Base-by-base conservation (phyloP, 2,329 filamentous ascomycete species). In the Microdochium bolleyi region DNA sequence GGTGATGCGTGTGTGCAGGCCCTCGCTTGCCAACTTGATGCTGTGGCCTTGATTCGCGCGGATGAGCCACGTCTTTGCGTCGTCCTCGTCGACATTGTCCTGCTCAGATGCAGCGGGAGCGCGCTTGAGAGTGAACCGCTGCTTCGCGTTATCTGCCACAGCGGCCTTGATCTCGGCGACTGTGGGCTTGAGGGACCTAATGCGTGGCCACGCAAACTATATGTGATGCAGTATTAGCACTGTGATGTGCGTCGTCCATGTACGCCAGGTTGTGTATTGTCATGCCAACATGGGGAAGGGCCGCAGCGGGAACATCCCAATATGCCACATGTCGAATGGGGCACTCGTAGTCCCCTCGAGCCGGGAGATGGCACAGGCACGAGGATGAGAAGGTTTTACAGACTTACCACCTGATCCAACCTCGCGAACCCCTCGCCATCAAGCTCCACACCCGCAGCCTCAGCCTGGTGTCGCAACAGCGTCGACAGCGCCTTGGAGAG, bases 21-120 rank as follows among this genome's bases (percentile, higher is more conserved):
- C 79, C 49, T 85, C 82, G n/a, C 83, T 83, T 25, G 89, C 85
- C 34, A 84, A 72, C 63, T 84, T 83, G 64, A 99, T 88, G 61
- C 83, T 90, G 74, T 97, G 94, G 52, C 94, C 94, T 73, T 97
- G 94, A 64, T 95, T 96, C 25, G 94, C 94, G 62, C 94, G 90
- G 71, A 99, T 96, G 30, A 95, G 77, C 74, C 85, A 96, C 67
- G 87, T 77, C 0, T 77, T 68, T 0, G 89, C 78, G 50, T 87
- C 74, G 19, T 61, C 57, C 11, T 64, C 61, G 41, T 61, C 61
- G 52, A 62, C 51, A 16, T 58, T 54, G 41, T 56, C 57, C 14
- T 65, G 66, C 8, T 58, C 59, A 30, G 60, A 58, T 2, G 54
- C 30, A 13, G 54, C 51, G 9, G 65, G 62, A 56, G 72, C 78